Base-by-base conservation (phyloP, 169 alveolate genomes). In the Babesia ovata region DNA sequence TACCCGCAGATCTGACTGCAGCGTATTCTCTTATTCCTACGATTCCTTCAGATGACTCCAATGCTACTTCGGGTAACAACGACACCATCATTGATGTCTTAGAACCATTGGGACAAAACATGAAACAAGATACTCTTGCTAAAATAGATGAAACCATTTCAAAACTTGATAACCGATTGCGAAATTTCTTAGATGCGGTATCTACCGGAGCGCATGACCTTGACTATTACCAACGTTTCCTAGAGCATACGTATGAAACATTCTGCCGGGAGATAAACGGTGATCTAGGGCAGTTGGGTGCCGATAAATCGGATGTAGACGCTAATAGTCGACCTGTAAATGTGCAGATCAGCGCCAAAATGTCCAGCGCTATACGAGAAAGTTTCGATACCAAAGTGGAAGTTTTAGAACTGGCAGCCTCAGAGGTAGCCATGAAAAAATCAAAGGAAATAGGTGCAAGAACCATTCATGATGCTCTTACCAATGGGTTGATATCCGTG, bases 331-430 rank as follows among this genome's bases (percentile, higher is more conserved):
- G 36, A 12, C 61, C 52, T 2, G 50, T 50, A 7, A 54, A 56
- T 16, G 58, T 67, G 21, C 28, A 19, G 50, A 67, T 67, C 0
- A 67, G 76, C 45, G 76, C 76, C 22, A 65, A 67, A 7, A 67
- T 67, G 76, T 67, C 76, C 17, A 67, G 65, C 45, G 76, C 76
- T 12, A 50, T 67, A 7, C 76, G 76, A n/a, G 52, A 65, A n/a
- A 67, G 76, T 33, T 67, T 67, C 54, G 76, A 67, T 44, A 67
- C 76, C 21, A 67, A 67, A 24, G 56, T 67, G n/a, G 76, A 67
- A 26, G 76, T 67, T 0, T 42, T 67, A 14, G 76, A 67, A 29
- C 65, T 67, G 29, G 76, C 76, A 17, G 76, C 76, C 0, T 67
- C 76, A 14, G 76, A 67, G 22, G 76, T 67, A 6, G 76, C 76